These are phyloP conservation scores for Tetrapyrgos nigripes DNA, from an alignment of 1,284 basidiomycete genomes.

Conservation along the genomic window DNA sequence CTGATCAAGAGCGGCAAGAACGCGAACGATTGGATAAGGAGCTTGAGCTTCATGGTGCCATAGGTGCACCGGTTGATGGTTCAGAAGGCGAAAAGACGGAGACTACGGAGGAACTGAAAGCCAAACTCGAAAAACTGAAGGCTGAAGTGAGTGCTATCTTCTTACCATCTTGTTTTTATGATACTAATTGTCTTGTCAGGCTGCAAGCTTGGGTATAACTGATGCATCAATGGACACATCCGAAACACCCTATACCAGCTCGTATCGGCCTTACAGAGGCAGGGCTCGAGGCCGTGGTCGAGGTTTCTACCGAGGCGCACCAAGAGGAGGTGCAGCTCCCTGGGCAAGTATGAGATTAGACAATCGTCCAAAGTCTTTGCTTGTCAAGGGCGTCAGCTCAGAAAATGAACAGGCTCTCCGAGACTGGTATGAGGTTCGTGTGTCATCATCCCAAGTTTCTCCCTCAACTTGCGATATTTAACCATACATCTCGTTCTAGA, in stretches of 20 bases:
- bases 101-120: constrained; percentile 73
- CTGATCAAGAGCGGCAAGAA: constrained; percentile 57
- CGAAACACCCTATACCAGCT: constrained; percentile 43
- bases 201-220: constrained; percentile 79
- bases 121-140: constrained; percentile 82
- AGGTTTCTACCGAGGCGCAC: constrained; percentile 66
- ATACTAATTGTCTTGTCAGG: constrained; percentile 50
- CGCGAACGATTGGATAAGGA: constrained; percentile 78
- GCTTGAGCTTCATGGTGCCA: constrained; percentile 65
- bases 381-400: constrained; percentile 71
- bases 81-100: constrained; percentile 51
- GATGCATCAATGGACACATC: constrained; percentile 41
- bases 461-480: constrained; percentile 8
- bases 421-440: constrained; percentile 83
- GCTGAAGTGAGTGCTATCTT: constrained; percentile 66
- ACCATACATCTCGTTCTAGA: constrained; percentile 43
- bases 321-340: constrained; percentile 35
- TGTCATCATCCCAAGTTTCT: constrained; percentile 8
- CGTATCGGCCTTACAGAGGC: constrained; percentile 73
- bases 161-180: not conserved
- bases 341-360: constrained; percentile 86
- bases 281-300: constrained; percentile 67
- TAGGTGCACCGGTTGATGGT: constrained; percentile 37
- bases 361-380: constrained; percentile 85
- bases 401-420: constrained; percentile 67